These are phyloP conservation scores for Xylaria sp. DNA, from an alignment of 2,329 filamentous ascomycete species.

Conservation along the genomic window DNA sequence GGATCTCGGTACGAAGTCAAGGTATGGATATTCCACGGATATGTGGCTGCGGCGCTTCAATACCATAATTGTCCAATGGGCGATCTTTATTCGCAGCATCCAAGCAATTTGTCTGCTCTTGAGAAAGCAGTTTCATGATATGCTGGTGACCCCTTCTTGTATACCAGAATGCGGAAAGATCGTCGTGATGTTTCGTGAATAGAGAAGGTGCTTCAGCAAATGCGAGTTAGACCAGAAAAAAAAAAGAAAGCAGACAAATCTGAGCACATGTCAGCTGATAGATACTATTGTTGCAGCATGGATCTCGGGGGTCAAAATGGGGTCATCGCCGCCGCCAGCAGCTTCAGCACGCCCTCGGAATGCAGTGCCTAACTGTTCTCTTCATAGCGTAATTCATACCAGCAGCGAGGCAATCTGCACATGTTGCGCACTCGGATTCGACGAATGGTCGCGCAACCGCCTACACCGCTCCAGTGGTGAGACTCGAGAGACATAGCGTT, in stretches of 20 bases:
- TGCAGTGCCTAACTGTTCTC: constrained; percentile 13
- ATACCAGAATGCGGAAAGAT: background rate
- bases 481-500: background rate
- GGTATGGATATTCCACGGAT: background rate
- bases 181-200: background rate
- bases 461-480: constrained; percentile 12
- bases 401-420: constrained; percentile 11
- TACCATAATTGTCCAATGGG: background rate
- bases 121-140: constrained; percentile 1
- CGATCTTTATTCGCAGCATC: background rate
- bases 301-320: constrained; percentile 26
- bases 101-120: background rate
- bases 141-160: background rate
- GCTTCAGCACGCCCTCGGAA: constrained; percentile 19
- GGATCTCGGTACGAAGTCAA: constrained; percentile 2
- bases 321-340: constrained; percentile 11
- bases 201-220: constrained; percentile 4
- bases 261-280: constrained; percentile 11
- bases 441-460: background rate
- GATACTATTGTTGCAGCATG: constrained; percentile 16
- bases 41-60: constrained; percentile 4
- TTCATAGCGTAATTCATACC: constrained; percentile 12
- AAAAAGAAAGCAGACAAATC: constrained; percentile 4
- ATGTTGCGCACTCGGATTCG: constrained; percentile 6
- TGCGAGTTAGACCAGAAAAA: background rate